phyloP scores from a whole-genome alignment of 331 rosid species.

The Phaseolus coccineus region DNA sequence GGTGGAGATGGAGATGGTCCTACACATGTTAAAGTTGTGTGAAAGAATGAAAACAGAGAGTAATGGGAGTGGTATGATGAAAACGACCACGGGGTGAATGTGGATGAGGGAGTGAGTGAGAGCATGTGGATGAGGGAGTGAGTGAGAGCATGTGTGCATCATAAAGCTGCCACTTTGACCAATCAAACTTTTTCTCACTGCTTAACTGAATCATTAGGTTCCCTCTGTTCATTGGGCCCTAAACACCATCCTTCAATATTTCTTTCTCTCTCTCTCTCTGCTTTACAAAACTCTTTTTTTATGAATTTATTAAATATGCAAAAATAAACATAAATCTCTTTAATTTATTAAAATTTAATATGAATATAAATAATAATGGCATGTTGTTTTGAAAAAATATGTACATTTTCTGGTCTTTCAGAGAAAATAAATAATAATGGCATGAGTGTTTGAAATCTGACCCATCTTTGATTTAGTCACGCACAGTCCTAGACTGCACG shows the following conservation, averaged over 20 bases:
- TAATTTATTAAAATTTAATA: too few species aligned
- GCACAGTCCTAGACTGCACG: slow-evolving; percentile 46
- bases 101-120: neutral
- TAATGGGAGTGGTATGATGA: too few species aligned
- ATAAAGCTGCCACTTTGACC: slow-evolving; percentile 54
- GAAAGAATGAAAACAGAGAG: slow-evolving; percentile 38
- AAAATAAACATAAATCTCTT: too few species aligned
- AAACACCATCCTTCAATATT: too few species aligned
- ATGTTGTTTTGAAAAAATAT: too few species aligned
- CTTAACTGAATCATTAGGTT: slow-evolving; percentile 29
- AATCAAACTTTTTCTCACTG: slow-evolving; percentile 36
- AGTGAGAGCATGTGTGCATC: slow-evolving; percentile 47
- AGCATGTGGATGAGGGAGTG: slow-evolving; percentile 36
- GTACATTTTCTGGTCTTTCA: too few species aligned
- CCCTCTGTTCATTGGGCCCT: neutral
- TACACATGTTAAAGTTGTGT: neutral
- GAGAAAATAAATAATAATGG: neutral
- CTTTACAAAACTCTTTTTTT: neutral
- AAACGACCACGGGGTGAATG: too few species aligned
- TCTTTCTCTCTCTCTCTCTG: neutral
- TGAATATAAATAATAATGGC: too few species aligned
- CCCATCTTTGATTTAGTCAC: slow-evolving; percentile 5
- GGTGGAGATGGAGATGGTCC: too few species aligned
- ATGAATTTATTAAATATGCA: too few species aligned
- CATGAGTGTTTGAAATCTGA: slow-evolving; percentile 25